Evolutionary conservation across 768 basidiomycete genomes (phyloP).

Genomic region (Paxillus rubicundulus): DNA sequence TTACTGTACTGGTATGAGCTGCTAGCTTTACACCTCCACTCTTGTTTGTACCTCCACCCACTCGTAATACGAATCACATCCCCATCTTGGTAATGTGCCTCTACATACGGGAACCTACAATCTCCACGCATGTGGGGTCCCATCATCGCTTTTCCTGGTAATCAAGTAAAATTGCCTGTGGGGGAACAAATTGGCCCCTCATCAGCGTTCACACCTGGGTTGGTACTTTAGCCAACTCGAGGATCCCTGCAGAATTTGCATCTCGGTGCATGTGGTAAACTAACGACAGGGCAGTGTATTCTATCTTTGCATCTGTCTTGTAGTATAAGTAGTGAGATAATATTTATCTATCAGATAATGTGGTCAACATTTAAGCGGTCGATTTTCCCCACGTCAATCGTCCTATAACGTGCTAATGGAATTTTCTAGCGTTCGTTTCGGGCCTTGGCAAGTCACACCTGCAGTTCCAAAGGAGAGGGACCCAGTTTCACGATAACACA

Average conservation of each 20-base stretch:
- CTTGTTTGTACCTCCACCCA: constrained; percentile 17
- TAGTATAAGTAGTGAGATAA: not conserved
- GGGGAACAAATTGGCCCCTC: not conserved
- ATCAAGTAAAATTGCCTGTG: not conserved
- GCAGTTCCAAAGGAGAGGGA: not conserved
- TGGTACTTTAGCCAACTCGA: too few relatives aligned
- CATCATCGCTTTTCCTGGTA: not conserved
- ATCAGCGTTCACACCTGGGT: too few relatives aligned
- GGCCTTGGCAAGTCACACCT: not conserved
- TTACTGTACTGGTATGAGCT: constrained; percentile 24
- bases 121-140: constrained; percentile 11
- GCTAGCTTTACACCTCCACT: constrained; percentile 17
- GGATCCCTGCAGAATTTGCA: too few relatives aligned
- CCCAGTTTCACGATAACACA: too few relatives aligned
- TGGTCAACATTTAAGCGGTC: not conserved
- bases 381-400: not conserved
- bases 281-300: constrained; percentile 19
- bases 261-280: constrained; percentile 4
- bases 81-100: not conserved
- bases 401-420: not conserved
- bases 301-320: constrained; percentile 24
- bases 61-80: constrained; percentile 16
- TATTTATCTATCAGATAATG: constrained; percentile 2
- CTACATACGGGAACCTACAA: not conserved
- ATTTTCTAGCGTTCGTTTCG: not conserved